phyloP scores from a whole-genome alignment of 1,139 yeast genomes.

The Pneumocystis jirovecii region DNA sequence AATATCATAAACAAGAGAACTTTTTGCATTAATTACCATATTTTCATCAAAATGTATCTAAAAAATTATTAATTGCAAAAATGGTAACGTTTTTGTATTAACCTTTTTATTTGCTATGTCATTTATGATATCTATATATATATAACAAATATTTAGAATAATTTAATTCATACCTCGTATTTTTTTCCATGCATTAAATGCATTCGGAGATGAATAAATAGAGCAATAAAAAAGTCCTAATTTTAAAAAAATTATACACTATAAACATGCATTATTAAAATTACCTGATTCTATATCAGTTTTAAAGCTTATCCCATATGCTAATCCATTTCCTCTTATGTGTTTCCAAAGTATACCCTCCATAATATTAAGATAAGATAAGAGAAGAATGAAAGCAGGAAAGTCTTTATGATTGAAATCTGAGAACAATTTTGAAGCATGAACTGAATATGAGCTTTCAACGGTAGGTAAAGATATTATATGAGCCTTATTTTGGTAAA shows the following conservation, averaged over 20 bases:
- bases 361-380: conserved; percentile 65
- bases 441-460: conserved; percentile 62
- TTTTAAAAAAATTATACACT: not conserved
- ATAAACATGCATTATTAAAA: not conserved
- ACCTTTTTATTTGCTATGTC: conserved; percentile 57
- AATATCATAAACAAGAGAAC: conserved; percentile 7
- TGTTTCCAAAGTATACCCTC: conserved; percentile 98
- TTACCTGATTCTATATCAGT: conserved; percentile 39
- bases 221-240: conserved; percentile 47
- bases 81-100: conserved; percentile 22
- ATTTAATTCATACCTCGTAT: conserved; percentile 55
- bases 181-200: conserved; percentile 38
- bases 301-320: conserved; percentile 66
- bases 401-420: conserved; percentile 54
- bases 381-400: conserved; percentile 55
- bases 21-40: conserved; percentile 11
- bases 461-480: conserved; percentile 70
- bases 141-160: conserved; percentile 37
- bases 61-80: conserved; percentile 47
- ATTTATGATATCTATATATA: conserved; percentile 51
- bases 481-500: conserved; percentile 29
- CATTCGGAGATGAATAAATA: conserved; percentile 72
- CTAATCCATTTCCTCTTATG: conserved; percentile 87
- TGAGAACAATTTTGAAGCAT: conserved; percentile 48
- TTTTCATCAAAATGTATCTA: conserved; percentile 14